Evolutionary conservation across 2,329 filamentous ascomycete species (phyloP).

Genomic region (Monosporascus cannonballus): DNA sequence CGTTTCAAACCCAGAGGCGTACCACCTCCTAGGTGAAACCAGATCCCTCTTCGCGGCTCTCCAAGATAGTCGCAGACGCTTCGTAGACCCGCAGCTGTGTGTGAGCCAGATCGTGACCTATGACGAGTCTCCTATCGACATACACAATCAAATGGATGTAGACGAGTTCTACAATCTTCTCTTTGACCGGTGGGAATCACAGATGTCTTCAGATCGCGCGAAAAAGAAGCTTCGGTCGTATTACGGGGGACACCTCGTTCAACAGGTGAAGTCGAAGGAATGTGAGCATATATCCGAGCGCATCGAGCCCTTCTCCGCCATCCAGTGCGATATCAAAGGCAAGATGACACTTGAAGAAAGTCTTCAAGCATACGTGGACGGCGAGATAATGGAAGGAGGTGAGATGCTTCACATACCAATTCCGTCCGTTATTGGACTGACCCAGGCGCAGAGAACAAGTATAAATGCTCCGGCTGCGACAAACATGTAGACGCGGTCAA

Average conservation of each 20-base stretch:
- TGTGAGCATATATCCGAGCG: slow-evolving; percentile 90
- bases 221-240: slow-evolving; percentile 74
- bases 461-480: slow-evolving; percentile 89
- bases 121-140: slow-evolving; percentile 76
- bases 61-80: slow-evolving; percentile 74
- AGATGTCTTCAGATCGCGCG: slow-evolving; percentile 61
- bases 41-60: slow-evolving; percentile 78
- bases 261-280: slow-evolving; percentile 92
- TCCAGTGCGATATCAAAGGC: slow-evolving; percentile 94
- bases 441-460: slow-evolving; percentile 72
- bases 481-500: slow-evolving; percentile 90
- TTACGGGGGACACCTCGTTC: slow-evolving; percentile 85
- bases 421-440: slow-evolving; percentile 12
- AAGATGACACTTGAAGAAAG: slow-evolving; percentile 81
- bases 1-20: slow-evolving; percentile 49
- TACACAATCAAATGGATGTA: slow-evolving; percentile 92
- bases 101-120: slow-evolving; percentile 75
- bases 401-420: slow-evolving; percentile 16
- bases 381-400: slow-evolving; percentile 92
- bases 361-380: slow-evolving; percentile 89
- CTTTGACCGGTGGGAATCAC: slow-evolving; percentile 84
- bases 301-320: slow-evolving; percentile 84
- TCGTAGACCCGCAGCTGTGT: slow-evolving; percentile 65
- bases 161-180: slow-evolving; percentile 96
- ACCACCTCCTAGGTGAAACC: slow-evolving; percentile 68